A percentile compares a stretch with the other conserved stretches of the same genome.
These are phyloP conservation scores for Mycena metata DNA, from an alignment of 768 basidiomycete genomes.

Conservation along the genomic window DNA sequence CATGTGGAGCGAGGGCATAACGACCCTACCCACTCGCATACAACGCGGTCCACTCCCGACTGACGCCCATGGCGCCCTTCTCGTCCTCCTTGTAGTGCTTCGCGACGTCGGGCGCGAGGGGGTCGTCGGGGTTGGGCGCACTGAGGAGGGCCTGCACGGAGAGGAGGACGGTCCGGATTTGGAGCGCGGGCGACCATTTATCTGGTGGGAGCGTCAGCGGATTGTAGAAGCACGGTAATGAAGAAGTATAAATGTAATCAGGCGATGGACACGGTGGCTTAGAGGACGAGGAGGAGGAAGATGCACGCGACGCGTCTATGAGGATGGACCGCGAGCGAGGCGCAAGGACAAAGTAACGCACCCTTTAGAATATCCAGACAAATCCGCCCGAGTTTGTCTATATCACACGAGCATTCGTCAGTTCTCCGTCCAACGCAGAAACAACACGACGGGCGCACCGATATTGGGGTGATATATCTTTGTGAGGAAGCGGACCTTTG, in stretches of 20 bases:
- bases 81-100: slow-evolving; percentile 99
- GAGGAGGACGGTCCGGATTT: slow-evolving; percentile 97
- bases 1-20: too few relatives aligned
- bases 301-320: too few relatives aligned
- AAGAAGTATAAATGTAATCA: too few relatives aligned
- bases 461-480: slow-evolving; percentile 99
- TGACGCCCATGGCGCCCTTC: slow-evolving; percentile 91
- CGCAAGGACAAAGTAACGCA: slow-evolving; percentile 49
- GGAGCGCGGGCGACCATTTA: slow-evolving; percentile 99
- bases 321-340: too few relatives aligned
- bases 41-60: slow-evolving; percentile 94
- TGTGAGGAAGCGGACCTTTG: slow-evolving; percentile 97
- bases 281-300: too few relatives aligned
- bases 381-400: slow-evolving; percentile 98
- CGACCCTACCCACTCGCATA: slow-evolving; percentile 66
- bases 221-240: too few relatives aligned
- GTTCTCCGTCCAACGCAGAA: neutral
- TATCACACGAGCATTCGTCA: slow-evolving; percentile 22
- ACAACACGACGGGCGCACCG: slow-evolving; percentile 62
- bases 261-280: too few relatives aligned
- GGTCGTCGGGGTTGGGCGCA: slow-evolving; percentile 97
- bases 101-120: slow-evolving; percentile 93
- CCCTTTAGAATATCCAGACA: slow-evolving; percentile 99
- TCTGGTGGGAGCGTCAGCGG: slow-evolving; percentile 73
- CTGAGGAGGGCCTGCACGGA: slow-evolving; percentile 97